Conservation (phyloP, 2,329 filamentous ascomycete species). For the Verticillium nubilum region DNA sequence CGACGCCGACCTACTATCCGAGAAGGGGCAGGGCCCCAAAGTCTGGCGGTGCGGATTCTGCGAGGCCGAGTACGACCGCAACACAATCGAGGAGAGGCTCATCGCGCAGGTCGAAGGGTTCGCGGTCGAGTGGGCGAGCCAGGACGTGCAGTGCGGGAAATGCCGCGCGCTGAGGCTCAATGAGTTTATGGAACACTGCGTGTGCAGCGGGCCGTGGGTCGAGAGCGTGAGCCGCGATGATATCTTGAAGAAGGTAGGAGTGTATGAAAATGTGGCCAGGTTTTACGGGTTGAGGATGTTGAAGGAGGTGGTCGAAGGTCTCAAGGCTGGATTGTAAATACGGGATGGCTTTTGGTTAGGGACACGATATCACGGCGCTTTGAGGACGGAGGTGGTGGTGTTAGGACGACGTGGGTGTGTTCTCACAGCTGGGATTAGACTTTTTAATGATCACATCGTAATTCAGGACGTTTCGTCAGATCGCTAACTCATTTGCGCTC, state of each 20-base stretch:
- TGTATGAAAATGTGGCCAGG: constrained; percentile 69
- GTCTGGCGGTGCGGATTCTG: constrained; percentile 77
- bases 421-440: not conserved
- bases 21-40: constrained; percentile 27
- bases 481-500: not conserved
- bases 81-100: constrained; percentile 78
- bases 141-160: constrained; percentile 77
- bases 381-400: not conserved
- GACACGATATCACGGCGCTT: not conserved
- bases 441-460: not conserved
- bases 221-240: constrained; percentile 64
- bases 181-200: constrained; percentile 96
- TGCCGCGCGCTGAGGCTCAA: constrained; percentile 74
- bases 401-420: not conserved
- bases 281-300: constrained; percentile 83
- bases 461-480: not conserved
- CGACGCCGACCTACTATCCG: constrained; percentile 73
- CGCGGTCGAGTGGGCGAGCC: constrained; percentile 75
- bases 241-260: constrained; percentile 57
- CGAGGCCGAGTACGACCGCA: constrained; percentile 66
- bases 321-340: constrained; percentile 40
- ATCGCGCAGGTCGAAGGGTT: constrained; percentile 70
- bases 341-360: not conserved
- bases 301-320: constrained; percentile 63
- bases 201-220: constrained; percentile 82